These are phyloP conservation scores for Pseudofabraea citricarpa DNA, from an alignment of 2,329 filamentous ascomycete species.

Conservation along the genomic window DNA sequence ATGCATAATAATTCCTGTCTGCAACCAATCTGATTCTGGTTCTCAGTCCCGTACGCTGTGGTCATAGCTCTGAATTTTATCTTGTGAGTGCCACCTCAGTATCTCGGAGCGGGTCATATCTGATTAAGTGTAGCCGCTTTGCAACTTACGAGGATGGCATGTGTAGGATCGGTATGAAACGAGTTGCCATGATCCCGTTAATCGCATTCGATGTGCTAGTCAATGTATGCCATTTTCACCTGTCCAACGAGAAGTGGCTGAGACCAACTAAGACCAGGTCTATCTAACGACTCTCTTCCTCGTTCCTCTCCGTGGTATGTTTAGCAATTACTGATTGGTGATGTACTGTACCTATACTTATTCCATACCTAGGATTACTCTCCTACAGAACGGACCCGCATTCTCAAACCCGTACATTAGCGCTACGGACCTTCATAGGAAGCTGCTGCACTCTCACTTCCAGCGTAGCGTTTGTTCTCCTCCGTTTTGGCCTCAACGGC, in stretches of 20 bases:
- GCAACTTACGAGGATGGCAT: neutral
- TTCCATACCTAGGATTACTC: constrained; percentile 39
- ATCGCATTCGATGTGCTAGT: neutral
- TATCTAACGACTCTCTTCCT: constrained; percentile 19
- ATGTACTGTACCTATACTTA: neutral
- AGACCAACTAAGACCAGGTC: constrained; percentile 33
- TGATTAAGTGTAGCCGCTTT: neutral
- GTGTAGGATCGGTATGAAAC: neutral
- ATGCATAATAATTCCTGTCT: neutral
- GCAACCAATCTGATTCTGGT: neutral
- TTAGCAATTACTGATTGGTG: neutral
- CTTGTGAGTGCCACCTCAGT: neutral
- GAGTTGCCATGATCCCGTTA: neutral
- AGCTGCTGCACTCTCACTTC: constrained; percentile 49
- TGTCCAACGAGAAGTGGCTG: constrained; percentile 1
- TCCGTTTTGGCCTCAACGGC: too few species aligned
- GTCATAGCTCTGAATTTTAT: neutral
- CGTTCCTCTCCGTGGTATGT: constrained; percentile 13
- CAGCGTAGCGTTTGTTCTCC: constrained; percentile 43
- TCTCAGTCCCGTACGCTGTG: neutral
- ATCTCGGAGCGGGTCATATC: neutral
- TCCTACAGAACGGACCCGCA: constrained; percentile 43
- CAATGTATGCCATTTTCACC: neutral
- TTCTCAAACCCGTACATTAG: constrained; percentile 43
- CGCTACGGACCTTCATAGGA: constrained; percentile 55